These are phyloP conservation scores for Middelhovenomyces tepae DNA, from an alignment of 805 yeast genomes.

Conservation along the genomic window DNA sequence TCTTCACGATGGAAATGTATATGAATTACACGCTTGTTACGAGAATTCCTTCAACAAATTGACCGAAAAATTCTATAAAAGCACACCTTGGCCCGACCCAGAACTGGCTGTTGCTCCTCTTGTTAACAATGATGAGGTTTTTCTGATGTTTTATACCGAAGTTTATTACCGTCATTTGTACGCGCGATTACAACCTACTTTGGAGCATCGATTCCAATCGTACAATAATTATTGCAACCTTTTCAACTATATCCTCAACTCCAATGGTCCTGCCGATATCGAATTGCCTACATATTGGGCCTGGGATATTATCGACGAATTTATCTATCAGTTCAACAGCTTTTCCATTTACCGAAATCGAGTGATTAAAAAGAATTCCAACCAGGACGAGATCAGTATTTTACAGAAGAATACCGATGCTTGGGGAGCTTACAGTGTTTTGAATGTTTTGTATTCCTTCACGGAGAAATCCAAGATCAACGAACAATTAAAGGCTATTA, in stretches of 20 bases:
- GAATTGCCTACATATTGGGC: constrained; percentile 43
- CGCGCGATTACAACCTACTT: constrained; percentile 35
- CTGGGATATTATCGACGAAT: constrained; percentile 46
- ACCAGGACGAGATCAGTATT: constrained; percentile 29
- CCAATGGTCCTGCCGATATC: constrained; percentile 36
- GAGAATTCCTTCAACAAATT: constrained; percentile 38
- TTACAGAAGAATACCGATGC: constrained; percentile 33
- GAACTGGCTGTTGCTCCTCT: constrained; percentile 33
- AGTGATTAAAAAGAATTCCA: constrained; percentile 25
- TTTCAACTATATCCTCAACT: constrained; percentile 38
- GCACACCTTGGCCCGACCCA: constrained; percentile 40
- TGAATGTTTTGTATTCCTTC: constrained; percentile 41
- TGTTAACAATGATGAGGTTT: constrained; percentile 37
- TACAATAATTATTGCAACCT: constrained; percentile 42
- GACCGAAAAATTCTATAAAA: constrained; percentile 37
- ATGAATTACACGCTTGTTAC: constrained; percentile 37
- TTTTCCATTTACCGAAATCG: constrained; percentile 36
- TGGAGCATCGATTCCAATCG: constrained; percentile 38
- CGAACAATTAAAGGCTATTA: constrained; percentile 32
- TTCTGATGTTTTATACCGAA: constrained; percentile 39
- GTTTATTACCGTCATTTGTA: constrained; percentile 43
- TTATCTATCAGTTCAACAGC: constrained; percentile 42
- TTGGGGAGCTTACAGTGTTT: constrained; percentile 41
- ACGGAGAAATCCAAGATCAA: constrained; percentile 33
- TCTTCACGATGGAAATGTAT: constrained; percentile 34